Conservation (phyloP, 371 early-diverging fungal genomes). For the Rhizopus delemar region DNA sequence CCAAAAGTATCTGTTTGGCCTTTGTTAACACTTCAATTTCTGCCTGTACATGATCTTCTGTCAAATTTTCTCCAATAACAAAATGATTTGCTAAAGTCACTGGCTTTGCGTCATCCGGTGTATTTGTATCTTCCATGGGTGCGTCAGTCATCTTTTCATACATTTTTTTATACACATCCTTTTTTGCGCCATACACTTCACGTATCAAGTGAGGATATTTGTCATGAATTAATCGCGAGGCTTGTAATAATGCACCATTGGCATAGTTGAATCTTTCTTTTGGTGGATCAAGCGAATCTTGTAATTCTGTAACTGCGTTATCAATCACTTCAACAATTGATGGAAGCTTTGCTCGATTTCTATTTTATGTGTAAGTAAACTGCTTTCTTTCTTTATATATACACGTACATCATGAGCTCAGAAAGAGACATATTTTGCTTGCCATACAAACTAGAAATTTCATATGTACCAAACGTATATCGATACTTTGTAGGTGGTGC, state of each 20-base stretch:
- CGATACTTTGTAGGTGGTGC: slow-evolving; percentile 29
- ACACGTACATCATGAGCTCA: slow-evolving; percentile 36
- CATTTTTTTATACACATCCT: slow-evolving; percentile 36
- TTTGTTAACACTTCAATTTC: slow-evolving; percentile 35
- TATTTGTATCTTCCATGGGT: slow-evolving; percentile 8
- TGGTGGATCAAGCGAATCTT: slow-evolving; percentile 29
- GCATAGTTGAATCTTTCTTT: slow-evolving; percentile 38
- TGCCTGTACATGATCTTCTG: slow-evolving; percentile 39
- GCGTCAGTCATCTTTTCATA: slow-evolving; percentile 11
- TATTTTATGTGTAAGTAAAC: slow-evolving; percentile 4
- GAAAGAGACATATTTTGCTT: slow-evolving; percentile 22
- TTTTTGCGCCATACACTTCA: slow-evolving; percentile 36
- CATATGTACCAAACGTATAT: slow-evolving; percentile 37
- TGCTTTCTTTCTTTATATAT: not conserved
- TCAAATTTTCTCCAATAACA: slow-evolving; percentile 24
- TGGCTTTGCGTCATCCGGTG: slow-evolving; percentile 8
- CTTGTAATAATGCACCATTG: slow-evolving; percentile 44
- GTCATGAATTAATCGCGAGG: slow-evolving; percentile 34
- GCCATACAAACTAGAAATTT: slow-evolving; percentile 37
- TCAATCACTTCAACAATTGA: slow-evolving; percentile 32
- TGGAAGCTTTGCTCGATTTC: slow-evolving; percentile 32
- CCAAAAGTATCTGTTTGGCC: slow-evolving; percentile 23
- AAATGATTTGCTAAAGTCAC: slow-evolving; percentile 7
- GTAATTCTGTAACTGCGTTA: slow-evolving; percentile 21
- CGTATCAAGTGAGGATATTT: slow-evolving; percentile 34